A percentile compares a stretch with the other conserved stretches of the same genome.
These are phyloP conservation scores for Microcos paniculata DNA, from an alignment of 345 rosid genomes.

Conservation along the genomic window DNA sequence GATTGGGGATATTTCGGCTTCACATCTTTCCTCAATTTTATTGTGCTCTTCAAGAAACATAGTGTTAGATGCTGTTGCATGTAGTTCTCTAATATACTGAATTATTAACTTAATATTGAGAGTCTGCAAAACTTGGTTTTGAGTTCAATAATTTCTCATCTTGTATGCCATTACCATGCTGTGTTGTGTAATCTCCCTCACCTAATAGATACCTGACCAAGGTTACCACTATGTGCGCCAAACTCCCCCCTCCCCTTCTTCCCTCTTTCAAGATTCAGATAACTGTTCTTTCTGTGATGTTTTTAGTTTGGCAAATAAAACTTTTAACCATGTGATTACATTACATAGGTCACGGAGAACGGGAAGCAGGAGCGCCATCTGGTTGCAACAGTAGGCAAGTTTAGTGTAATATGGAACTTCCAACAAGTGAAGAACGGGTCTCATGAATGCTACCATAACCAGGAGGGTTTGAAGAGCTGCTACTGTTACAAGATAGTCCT, in stretches of 20 bases:
- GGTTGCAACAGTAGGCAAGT: conserved; percentile 96
- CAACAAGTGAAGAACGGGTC: conserved; percentile 75
- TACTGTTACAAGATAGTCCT: conserved; percentile 90
- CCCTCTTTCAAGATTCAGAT: background rate
- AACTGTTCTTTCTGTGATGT: background rate
- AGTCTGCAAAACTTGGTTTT: background rate
- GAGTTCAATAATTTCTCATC: background rate
- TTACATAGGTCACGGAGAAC: conserved; percentile 66
- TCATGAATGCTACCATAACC: conserved; percentile 75
- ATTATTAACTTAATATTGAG: background rate
- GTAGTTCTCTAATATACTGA: background rate
- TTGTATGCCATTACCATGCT: background rate
- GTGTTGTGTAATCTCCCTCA: background rate
- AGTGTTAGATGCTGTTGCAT: background rate
- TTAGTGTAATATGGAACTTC: conserved; percentile 92
- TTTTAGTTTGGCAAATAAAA: background rate
- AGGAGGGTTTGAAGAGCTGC: conserved; percentile 82
- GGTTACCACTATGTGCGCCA: background rate
- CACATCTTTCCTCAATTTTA: background rate
- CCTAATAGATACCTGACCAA: background rate
- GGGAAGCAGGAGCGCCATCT: conserved; percentile 88
- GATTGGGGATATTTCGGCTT: background rate
- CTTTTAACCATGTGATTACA: conserved; percentile 1
- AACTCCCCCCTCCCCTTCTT: background rate
- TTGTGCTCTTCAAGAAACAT: background rate